These are phyloP conservation scores for Xylona heveae DNA, from an alignment of 495 filamentous ascomycete species.

Conservation along the genomic window DNA sequence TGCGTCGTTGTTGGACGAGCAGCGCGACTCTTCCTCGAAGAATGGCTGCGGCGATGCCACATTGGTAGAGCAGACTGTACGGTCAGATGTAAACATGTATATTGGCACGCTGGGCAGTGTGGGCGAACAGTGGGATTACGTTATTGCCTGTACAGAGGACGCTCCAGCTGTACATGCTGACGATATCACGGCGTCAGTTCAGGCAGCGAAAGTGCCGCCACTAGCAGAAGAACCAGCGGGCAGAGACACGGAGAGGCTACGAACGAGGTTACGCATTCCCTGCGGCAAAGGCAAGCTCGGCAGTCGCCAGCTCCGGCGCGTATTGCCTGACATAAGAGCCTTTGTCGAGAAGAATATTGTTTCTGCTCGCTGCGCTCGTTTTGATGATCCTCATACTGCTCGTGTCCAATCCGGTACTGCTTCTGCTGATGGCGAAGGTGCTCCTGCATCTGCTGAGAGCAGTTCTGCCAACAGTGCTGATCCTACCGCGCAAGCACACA, in stretches of 20 bases:
- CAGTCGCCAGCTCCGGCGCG: conserved; percentile 47
- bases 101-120: conserved; percentile 11
- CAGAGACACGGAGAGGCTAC: conserved; percentile 11
- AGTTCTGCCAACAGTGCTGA: conserved; percentile 14
- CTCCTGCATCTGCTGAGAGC: conserved; percentile 4
- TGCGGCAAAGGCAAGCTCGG: conserved; percentile 47
- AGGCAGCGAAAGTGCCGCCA: conserved; percentile 7
- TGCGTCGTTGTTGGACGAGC: conserved; percentile 22
- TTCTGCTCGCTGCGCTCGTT: no score
- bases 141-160: conserved; percentile 14
- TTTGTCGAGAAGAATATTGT: conserved; percentile 21
- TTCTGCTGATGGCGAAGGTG: background rate
- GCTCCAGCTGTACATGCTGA: no score
- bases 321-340: conserved; percentile 32
- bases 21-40: conserved; percentile 6
- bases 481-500: conserved; percentile 20
- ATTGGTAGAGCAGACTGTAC: conserved; percentile 13
- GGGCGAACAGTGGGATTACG: conserved; percentile 8
- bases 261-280: conserved; percentile 35
- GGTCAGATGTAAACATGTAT: no score
- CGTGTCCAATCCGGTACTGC: conserved; percentile 3
- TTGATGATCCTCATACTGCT: conserved; percentile 13
- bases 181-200: conserved; percentile 1
- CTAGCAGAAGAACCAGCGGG: conserved; percentile 14
- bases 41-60: conserved; percentile 7